Evolutionary conservation across 2,329 filamentous ascomycete species (phyloP).

Genomic region (Didymella keratinophila): DNA sequence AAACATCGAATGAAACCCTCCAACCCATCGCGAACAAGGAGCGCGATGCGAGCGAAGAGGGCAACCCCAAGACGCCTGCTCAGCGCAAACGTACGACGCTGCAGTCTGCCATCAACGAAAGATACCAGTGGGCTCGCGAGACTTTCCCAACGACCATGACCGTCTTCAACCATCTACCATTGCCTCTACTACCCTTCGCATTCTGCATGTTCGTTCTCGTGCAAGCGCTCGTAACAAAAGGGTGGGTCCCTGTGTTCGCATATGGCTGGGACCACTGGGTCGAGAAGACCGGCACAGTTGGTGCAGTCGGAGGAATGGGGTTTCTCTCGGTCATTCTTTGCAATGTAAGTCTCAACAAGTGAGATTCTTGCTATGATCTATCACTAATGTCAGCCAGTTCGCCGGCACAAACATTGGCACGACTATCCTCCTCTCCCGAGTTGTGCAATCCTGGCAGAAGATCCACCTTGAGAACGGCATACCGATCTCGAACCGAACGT

Average conservation of each 20-base stretch:
- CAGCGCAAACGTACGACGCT: constrained; percentile 56
- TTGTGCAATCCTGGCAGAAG: constrained; percentile 72
- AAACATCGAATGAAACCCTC: constrained; percentile 12
- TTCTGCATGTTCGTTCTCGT: constrained; percentile 79
- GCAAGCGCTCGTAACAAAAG: constrained; percentile 74
- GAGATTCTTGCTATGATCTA: not conserved
- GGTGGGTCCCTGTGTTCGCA: constrained; percentile 77
- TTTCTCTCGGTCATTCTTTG: constrained; percentile 75
- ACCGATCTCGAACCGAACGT: constrained; percentile 68
- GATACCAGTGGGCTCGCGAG: constrained; percentile 68
- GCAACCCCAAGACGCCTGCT: not conserved
- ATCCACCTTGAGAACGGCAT: constrained; percentile 61
- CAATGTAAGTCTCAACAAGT: constrained; percentile 66
- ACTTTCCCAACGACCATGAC: constrained; percentile 75
- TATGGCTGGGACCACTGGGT: constrained; percentile 79
- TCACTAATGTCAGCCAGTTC: constrained; percentile 59
- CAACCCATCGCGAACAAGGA: constrained; percentile 1
- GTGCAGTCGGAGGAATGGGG: constrained; percentile 74
- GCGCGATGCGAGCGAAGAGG: not conserved
- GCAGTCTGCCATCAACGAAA: constrained; percentile 57
- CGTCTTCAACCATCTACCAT: constrained; percentile 71
- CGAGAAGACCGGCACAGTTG: constrained; percentile 71
- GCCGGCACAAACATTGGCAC: constrained; percentile 80
- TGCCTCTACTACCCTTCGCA: constrained; percentile 73
- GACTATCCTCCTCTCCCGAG: constrained; percentile 74